phyloP scores from a whole-genome alignment of 176 grass and related monocot genomes.

The Tuctoria greenei region DNA sequence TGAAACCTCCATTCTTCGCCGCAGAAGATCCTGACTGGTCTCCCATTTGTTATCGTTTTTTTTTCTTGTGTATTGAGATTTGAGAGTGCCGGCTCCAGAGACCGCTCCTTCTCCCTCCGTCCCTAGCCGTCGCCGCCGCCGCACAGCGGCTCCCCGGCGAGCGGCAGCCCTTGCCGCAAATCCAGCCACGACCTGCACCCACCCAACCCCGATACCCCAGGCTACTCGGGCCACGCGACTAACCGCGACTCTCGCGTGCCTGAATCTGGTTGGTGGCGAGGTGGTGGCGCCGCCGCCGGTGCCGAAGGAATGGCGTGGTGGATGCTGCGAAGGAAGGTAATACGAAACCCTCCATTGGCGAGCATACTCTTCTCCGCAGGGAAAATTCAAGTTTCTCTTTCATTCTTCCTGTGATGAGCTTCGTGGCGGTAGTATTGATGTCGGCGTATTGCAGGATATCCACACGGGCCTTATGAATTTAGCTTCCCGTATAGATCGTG shows the following conservation, averaged over 20 bases:
- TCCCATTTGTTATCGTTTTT: not conserved
- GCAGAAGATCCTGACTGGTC: not conserved
- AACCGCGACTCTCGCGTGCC: not conserved
- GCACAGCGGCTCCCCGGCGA: not conserved
- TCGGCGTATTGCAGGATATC: constrained; percentile 39
- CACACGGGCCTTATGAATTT: constrained; percentile 30
- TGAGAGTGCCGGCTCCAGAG: not conserved
- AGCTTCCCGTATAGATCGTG: constrained; percentile 27
- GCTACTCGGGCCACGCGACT: not conserved
- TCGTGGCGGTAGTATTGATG: not conserved
- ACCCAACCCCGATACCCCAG: not conserved
- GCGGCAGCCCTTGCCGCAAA: not conserved
- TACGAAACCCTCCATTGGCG: not conserved
- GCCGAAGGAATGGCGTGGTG: constrained; percentile 50
- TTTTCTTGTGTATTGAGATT: too few relatives aligned
- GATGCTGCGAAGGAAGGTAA: constrained; percentile 55
- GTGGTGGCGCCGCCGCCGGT: not conserved
- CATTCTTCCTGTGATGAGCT: not conserved
- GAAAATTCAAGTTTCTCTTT: not conserved
- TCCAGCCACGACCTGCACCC: not conserved
- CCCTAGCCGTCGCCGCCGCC: constrained; percentile 23
- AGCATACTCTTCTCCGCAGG: not conserved
- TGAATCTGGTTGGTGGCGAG: constrained; percentile 11
- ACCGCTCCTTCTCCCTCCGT: not conserved
- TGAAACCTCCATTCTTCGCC: not conserved